These are phyloP conservation scores for Coemansia sp. DNA, from an alignment of 192 early-diverging fungal species.

Conservation along the genomic window DNA sequence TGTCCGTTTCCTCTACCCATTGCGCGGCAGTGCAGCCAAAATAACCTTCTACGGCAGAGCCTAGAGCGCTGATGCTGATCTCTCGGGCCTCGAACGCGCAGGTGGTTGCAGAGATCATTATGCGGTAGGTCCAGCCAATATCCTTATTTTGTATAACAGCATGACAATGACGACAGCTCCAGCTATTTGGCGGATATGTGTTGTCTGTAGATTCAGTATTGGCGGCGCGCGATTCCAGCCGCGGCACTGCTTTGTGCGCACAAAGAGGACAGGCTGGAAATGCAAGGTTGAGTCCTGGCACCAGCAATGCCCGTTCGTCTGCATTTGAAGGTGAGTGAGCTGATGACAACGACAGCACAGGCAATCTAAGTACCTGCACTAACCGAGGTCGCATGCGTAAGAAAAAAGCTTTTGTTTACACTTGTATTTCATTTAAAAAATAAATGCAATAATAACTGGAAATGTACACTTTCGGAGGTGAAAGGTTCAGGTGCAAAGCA, in stretches of 20 bases:
- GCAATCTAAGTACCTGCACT: conserved; percentile 15
- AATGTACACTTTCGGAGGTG: background rate
- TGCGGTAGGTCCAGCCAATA: conserved; percentile 34
- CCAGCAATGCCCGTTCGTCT: background rate
- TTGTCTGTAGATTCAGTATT: background rate
- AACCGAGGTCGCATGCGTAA: conserved; percentile 4
- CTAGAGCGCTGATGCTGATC: conserved; percentile 12
- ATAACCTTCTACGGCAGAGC: conserved; percentile 16
- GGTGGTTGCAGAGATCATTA: conserved; percentile 4
- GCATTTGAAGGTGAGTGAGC: background rate
- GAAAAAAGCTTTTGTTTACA: conserved; percentile 1
- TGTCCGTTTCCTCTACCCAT: conserved; percentile 25
- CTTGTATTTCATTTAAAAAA: background rate
- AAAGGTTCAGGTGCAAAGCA: background rate
- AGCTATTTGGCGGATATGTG: background rate
- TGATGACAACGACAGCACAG: background rate
- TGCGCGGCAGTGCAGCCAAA: conserved; percentile 36
- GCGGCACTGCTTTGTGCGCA: conserved; percentile 8
- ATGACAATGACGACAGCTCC: conserved; percentile 23
- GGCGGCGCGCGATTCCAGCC: background rate
- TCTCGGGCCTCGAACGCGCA: background rate
- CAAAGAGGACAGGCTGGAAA: conserved; percentile 28
- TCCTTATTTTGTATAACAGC: background rate
- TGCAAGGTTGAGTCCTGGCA: conserved; percentile 19
- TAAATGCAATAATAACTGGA: conserved; percentile 2